These are phyloP conservation scores for Penicillium freii DNA, from an alignment of 2,329 filamentous ascomycete species.

Conservation along the genomic window DNA sequence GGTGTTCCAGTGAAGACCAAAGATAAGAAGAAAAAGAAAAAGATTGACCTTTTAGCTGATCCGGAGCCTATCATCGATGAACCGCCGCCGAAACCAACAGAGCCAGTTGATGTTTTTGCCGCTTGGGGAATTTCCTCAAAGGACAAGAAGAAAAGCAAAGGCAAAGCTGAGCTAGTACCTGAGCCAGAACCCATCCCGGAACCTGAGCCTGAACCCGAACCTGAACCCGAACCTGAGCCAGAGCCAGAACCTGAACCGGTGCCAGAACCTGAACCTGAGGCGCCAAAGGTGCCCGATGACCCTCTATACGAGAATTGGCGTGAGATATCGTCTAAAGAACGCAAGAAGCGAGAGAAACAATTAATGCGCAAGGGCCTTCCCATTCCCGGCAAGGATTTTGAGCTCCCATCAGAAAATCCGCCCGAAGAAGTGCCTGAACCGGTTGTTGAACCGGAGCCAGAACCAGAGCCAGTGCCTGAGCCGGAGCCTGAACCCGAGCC, in stretches of 20 bases:
- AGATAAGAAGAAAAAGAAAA: slow-evolving; percentile 37
- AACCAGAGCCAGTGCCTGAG: slow-evolving; percentile 29
- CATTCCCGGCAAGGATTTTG: slow-evolving; percentile 31
- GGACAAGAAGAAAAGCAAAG: slow-evolving; percentile 36
- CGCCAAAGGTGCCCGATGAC: slow-evolving; percentile 31
- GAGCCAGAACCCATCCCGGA: slow-evolving; percentile 20
- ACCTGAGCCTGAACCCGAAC: slow-evolving; percentile 9
- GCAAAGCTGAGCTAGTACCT: slow-evolving; percentile 24
- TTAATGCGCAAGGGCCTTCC: slow-evolving; percentile 30
- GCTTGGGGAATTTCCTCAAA: slow-evolving; percentile 26
- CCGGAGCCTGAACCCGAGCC: slow-evolving; percentile 9
- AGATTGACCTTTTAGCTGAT: slow-evolving; percentile 26
- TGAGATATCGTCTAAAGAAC: slow-evolving; percentile 41
- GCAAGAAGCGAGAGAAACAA: slow-evolving; percentile 45
- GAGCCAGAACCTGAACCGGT: slow-evolving; percentile 34
- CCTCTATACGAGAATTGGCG: slow-evolving; percentile 39
- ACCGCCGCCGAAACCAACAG: slow-evolving; percentile 19
- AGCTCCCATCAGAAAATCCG: slow-evolving; percentile 22
- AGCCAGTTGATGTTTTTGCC: slow-evolving; percentile 29
- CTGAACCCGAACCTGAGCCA: slow-evolving; percentile 23
- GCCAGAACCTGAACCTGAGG: slow-evolving; percentile 24
- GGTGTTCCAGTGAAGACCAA: slow-evolving; percentile 28
- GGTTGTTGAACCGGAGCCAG: slow-evolving; percentile 17
- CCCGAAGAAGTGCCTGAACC: slow-evolving; percentile 24
- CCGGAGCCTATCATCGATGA: slow-evolving; percentile 26